phyloP scores from a whole-genome alignment of 805 yeast species.

The Brettanomyces bruxellensis region DNA sequence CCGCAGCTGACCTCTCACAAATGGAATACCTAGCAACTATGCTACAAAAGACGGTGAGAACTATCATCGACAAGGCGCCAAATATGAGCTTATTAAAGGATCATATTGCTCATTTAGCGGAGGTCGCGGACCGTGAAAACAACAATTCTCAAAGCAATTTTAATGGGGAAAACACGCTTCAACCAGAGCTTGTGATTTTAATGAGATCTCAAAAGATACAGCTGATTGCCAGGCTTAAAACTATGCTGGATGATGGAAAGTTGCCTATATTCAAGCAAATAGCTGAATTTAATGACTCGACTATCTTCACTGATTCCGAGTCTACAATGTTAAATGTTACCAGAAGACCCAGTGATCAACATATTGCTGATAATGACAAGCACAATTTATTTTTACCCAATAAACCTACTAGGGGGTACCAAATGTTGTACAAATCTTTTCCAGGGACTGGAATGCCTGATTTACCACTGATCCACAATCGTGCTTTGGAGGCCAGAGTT shows the following conservation, averaged over 20 bases:
- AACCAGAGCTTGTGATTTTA: conserved; percentile 40
- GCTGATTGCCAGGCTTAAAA: conserved; percentile 52
- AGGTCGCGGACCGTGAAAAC: not conserved
- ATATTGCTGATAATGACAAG: conserved; percentile 8
- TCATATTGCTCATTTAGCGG: conserved; percentile 15
- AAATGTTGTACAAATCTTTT: conserved; percentile 5
- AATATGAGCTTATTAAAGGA: conserved; percentile 32
- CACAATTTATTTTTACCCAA: conserved; percentile 1
- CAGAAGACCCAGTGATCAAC: not conserved
- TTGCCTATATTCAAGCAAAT: conserved; percentile 50
- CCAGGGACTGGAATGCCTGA: conserved; percentile 35
- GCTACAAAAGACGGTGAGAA: conserved; percentile 42
- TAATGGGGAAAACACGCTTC: conserved; percentile 15
- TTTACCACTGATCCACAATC: conserved; percentile 58
- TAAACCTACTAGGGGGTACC: not conserved
- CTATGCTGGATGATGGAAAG: conserved; percentile 39
- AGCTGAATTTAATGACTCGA: conserved; percentile 28
- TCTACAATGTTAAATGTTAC: too few species aligned
- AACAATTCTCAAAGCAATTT: conserved; percentile 23
- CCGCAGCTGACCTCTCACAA: conserved; percentile 18
- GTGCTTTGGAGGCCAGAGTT: conserved; percentile 54
- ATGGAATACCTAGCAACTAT: conserved; percentile 46
- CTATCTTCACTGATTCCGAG: conserved; percentile 10
- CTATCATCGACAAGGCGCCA: conserved; percentile 50
- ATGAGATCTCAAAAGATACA: conserved; percentile 44